Percentiles rank a stretch among this genome's conserved stretches.
These are phyloP conservation scores for Plasmopara viticola DNA, from an alignment of 352 stramenopile genomes.

Conservation along the genomic window DNA sequence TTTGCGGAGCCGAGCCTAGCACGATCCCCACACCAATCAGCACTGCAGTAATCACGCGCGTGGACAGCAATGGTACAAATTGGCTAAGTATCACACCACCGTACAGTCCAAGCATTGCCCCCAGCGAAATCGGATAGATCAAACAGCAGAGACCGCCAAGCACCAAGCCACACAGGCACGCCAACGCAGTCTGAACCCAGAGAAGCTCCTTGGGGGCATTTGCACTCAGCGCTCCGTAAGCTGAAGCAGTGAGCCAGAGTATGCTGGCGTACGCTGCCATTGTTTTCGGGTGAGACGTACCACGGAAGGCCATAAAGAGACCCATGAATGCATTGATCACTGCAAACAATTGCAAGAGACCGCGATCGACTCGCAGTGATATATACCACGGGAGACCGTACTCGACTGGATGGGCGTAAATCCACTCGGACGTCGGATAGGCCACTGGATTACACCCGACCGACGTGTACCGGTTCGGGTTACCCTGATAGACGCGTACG, in stretches of 20 bases:
- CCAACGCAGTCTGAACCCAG: constrained; percentile 69
- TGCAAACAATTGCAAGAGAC: constrained; percentile 44
- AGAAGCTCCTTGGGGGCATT: constrained; percentile 35
- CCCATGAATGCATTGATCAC: constrained; percentile 50
- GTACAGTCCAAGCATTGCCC: constrained; percentile 64
- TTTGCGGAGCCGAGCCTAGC: constrained; percentile 29
- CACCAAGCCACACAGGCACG: constrained; percentile 61
- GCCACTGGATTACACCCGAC: constrained; percentile 88
- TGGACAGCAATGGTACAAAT: constrained; percentile 58
- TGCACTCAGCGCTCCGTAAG: constrained; percentile 65
- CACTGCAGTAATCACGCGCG: constrained; percentile 46
- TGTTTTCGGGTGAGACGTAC: constrained; percentile 43
- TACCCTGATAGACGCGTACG: constrained; percentile 92
- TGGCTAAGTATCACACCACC: constrained; percentile 49
- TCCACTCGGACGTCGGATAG: constrained; percentile 89
- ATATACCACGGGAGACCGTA: constrained; percentile 84
- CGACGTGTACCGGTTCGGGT: constrained; percentile 86
- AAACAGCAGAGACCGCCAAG: constrained; percentile 65
- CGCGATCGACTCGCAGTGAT: constrained; percentile 45
- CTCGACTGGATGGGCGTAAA: constrained; percentile 82
- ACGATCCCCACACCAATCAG: constrained; percentile 39
- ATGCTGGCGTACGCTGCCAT: constrained; percentile 48
- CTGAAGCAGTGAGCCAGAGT: constrained; percentile 52
- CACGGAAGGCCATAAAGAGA: constrained; percentile 53
- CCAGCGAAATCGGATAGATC: constrained; percentile 47